Conservation (phyloP, 345 rosid species). For the Gossypium mustelinum region DNA sequence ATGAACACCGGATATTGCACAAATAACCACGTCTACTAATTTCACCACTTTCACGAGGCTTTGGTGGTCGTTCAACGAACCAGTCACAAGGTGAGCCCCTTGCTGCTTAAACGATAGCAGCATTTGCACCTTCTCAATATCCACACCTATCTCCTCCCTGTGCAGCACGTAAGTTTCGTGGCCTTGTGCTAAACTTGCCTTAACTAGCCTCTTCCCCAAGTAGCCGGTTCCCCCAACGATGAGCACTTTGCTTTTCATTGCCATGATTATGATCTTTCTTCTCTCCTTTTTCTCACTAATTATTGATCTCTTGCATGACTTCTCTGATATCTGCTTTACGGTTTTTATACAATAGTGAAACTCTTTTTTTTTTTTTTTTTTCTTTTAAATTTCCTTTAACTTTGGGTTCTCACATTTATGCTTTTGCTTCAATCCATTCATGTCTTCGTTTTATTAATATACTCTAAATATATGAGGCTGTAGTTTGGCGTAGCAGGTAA, state of each 20-base stretch:
- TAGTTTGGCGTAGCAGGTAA: constrained; percentile 1
- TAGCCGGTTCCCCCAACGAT: constrained; percentile 76
- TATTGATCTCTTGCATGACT: background rate
- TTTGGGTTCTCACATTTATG: constrained; percentile 2
- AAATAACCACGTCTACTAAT: constrained; percentile 67
- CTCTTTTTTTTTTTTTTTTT: background rate
- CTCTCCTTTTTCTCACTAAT: background rate
- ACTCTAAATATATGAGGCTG: background rate
- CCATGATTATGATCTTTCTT: background rate
- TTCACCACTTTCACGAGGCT: constrained; percentile 39
- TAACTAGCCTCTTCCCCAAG: constrained; percentile 73
- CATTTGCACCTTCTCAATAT: constrained; percentile 69
- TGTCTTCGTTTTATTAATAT: background rate
- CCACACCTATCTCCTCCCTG: constrained; percentile 58
- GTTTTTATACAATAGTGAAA: background rate
- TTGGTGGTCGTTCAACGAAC: constrained; percentile 51
- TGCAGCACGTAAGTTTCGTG: constrained; percentile 60
- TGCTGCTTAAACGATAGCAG: constrained; percentile 50
- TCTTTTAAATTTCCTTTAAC: background rate
- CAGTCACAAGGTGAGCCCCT: constrained; percentile 57
- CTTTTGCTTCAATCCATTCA: background rate
- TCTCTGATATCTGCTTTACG: background rate
- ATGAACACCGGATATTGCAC: constrained; percentile 80
- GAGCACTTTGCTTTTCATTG: constrained; percentile 39
- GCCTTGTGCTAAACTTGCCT: constrained; percentile 63